Evolutionary conservation across 2,329 filamentous ascomycete species (phyloP), one percentile per base, ranked within the genome.

Genomic region (Bipolaris zeicola): DNA sequence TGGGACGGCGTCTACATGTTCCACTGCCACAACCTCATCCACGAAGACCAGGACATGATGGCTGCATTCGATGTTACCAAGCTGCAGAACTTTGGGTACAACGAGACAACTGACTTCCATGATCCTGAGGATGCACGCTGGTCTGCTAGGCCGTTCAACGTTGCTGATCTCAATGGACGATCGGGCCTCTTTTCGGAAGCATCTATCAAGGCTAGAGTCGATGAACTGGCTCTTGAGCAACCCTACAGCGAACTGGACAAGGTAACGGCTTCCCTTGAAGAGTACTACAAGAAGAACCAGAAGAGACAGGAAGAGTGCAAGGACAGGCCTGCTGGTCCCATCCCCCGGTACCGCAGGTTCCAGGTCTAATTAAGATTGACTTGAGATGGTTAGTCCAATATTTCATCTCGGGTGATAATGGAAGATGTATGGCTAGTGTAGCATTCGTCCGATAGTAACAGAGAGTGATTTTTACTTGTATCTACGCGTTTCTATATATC

Each of bases 1-100:
- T 75, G 68, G 57, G 80, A 83, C 55, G 85, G 84, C 6, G 73
- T 82, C 11, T 82, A 81, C 62, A 80, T 80, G 77, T 80, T 81
- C 64, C 79, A 78, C 49, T 78, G 76, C 72, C 78, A 80, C 65
- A 79, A 80, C 53, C 67, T 80, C 7, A 71, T 80, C 42, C 78
- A 80, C 65, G 78, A 80, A 63, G 79, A 80, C 55, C 69, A 79
- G 51, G 73, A 76, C 36, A 80, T 80, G 78, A 76, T 80, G 75
- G 78, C 71, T 8, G 78, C 75, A 1, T 78, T 80, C 65, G 79
- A 80, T 55, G 72, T 78, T 36, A 74, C 75, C 0, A 64, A 61
- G 5, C 70, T 81, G 4, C 34, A 36, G 5, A 56, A 72, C 43
- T 72, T 62, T 49, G 73, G 73, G 1, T 75, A 76, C 36, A 58